Evolutionary conservation across 176 grass and related monocot species (phyloP).

Genomic region (Lolium multiflorum): DNA sequence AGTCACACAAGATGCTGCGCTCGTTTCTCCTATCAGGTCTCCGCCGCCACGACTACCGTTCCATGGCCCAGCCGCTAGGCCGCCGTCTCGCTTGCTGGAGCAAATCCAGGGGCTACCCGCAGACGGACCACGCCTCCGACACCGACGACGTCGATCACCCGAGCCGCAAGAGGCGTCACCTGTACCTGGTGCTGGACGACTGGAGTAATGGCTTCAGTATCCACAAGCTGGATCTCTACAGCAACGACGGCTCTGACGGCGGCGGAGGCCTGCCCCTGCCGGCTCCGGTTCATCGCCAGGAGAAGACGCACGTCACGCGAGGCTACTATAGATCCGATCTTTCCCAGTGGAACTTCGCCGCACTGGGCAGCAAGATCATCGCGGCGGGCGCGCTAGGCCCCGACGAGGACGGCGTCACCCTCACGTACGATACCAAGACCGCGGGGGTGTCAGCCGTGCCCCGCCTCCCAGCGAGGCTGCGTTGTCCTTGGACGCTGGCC

Average conservation of each 20-base stretch:
- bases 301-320: neutral
- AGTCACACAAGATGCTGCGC: neutral
- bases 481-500: neutral
- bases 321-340: too few species aligned
- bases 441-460: neutral
- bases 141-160: neutral
- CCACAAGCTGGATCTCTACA: neutral
- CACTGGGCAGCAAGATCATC: neutral
- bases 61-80: neutral
- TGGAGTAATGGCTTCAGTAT: neutral
- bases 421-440: neutral
- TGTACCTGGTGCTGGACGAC: slow-evolving; percentile 1
- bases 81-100: neutral
- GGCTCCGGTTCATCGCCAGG: neutral
- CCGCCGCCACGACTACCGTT: neutral
- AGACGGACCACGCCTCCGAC: neutral
- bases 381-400: too few species aligned
- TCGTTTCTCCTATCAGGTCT: neutral
- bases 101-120: neutral
- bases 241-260: neutral
- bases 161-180: neutral
- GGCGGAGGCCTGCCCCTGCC: neutral
- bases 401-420: neutral
- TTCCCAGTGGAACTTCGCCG: neutral
- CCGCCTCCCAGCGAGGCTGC: neutral